Evolutionary conservation across 176 grass and related monocot species (phyloP).

Genomic region (Themeda triandra): DNA sequence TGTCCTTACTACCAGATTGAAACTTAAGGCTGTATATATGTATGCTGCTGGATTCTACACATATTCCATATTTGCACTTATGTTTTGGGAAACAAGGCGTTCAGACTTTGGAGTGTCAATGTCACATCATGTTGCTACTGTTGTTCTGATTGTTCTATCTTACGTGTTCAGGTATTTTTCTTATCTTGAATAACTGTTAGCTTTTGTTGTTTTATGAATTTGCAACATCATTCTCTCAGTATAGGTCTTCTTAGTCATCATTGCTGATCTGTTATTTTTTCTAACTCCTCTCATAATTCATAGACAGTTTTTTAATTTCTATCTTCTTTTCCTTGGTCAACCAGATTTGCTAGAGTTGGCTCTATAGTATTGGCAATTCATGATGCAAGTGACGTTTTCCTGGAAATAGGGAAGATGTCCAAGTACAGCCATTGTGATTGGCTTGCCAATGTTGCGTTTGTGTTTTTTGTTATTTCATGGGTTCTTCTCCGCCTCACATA

Average conservation of each 20-base stretch:
- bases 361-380: constrained; percentile 76
- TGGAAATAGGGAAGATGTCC: constrained; percentile 80
- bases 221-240: neutral
- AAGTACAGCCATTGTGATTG: constrained; percentile 67
- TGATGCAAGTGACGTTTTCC: constrained; percentile 77
- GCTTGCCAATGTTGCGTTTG: constrained; percentile 61
- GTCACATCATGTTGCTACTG: constrained; percentile 74
- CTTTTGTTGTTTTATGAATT: constrained; percentile 11
- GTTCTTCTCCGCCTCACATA: constrained; percentile 68
- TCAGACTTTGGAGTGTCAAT: constrained; percentile 80
- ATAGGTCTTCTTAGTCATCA: neutral
- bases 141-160: constrained; percentile 60
- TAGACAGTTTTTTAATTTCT: neutral
- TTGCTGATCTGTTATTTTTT: neutral
- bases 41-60: constrained; percentile 82
- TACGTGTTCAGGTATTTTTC: constrained; percentile 70
- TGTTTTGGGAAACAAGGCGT: constrained; percentile 89
- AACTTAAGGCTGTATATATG: constrained; percentile 84
- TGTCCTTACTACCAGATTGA: constrained; percentile 44
- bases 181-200: neutral
- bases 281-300: neutral
- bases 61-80: constrained; percentile 85
- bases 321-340: constrained; percentile 31
- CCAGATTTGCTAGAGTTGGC: constrained; percentile 76
- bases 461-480: constrained; percentile 76